Conservation (phyloP, 768 basidiomycete species). For the Amanita thiersii region DNA sequence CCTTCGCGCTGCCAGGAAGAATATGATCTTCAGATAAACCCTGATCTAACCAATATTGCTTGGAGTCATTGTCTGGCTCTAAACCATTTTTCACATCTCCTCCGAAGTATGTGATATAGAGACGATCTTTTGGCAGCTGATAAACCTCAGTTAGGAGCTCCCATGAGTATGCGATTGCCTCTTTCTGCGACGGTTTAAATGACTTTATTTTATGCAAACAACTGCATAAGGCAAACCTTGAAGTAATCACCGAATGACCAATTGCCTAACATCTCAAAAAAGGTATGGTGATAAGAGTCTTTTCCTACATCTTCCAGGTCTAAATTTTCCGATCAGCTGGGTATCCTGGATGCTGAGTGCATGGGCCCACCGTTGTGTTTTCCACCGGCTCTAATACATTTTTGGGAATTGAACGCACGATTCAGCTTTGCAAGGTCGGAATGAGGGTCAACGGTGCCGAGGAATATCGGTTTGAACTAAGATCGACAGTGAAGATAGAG, state of each 20-base stretch:
- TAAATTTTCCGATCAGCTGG: slow-evolving; percentile 19
- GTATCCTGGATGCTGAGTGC: slow-evolving; percentile 1
- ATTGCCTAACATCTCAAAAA: slow-evolving; percentile 99
- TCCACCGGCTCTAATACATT: slow-evolving; percentile 97
- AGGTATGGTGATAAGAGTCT: slow-evolving; percentile 96
- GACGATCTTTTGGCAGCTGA: slow-evolving; percentile 77
- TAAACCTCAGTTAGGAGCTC: slow-evolving; percentile 88
- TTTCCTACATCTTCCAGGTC: slow-evolving; percentile 99
- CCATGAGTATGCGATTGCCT: slow-evolving; percentile 92
- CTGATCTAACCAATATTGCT: slow-evolving; percentile 79
- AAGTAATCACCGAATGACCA: slow-evolving; percentile 99
- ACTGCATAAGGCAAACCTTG: slow-evolving; percentile 51
- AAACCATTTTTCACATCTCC: slow-evolving; percentile 83
- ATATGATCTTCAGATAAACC: slow-evolving; percentile 89
- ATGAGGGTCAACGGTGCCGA: slow-evolving; percentile 95
- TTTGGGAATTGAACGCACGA: slow-evolving; percentile 94
- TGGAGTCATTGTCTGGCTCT: slow-evolving; percentile 84
- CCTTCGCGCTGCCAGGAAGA: slow-evolving; percentile 89
- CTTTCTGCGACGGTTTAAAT: slow-evolving; percentile 49
- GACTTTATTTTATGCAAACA: slow-evolving; percentile 5
- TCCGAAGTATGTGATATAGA: slow-evolving; percentile 98
- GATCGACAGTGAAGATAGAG: slow-evolving; percentile 12
- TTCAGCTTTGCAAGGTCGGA: slow-evolving; percentile 87
- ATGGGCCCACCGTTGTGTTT: slow-evolving; percentile 84
- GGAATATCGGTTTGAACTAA: slow-evolving; percentile 93